A percentile compares a stretch with the other conserved stretches of the same genome.
Conservation (phyloP, 225 moss, liverwort and hornwort species). For the Anthoceros angustus region DNA sequence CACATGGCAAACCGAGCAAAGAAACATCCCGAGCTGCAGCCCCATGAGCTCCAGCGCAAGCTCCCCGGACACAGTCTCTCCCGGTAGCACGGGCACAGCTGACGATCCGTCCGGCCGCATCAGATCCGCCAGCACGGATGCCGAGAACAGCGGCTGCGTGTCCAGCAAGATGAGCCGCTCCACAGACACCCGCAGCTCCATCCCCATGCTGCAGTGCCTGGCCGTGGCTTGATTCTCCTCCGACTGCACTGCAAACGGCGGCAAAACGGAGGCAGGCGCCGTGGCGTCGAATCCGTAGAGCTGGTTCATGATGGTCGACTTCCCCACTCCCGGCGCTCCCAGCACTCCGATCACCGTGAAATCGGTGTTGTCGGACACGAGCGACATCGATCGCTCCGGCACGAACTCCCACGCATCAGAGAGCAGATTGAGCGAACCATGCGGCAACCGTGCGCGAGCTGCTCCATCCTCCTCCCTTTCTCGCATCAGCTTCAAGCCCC, state of each 20-base stretch:
- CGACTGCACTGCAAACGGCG: slow-evolving; percentile 61
- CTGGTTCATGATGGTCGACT: slow-evolving; percentile 88
- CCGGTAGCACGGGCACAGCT: slow-evolving; percentile 45
- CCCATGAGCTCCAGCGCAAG: slow-evolving; percentile 82
- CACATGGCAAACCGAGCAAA: slow-evolving; percentile 88
- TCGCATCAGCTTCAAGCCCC: slow-evolving; percentile 64
- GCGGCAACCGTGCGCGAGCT: slow-evolving; percentile 47
- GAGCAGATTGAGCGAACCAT: slow-evolving; percentile 66
- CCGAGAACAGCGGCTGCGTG: slow-evolving; percentile 88
- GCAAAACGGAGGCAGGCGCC: slow-evolving; percentile 54
- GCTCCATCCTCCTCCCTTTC: slow-evolving; percentile 75
- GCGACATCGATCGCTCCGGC: slow-evolving; percentile 68
- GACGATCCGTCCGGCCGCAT: slow-evolving; percentile 91
- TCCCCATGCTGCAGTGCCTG: slow-evolving; percentile 76
- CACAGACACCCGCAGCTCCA: slow-evolving; percentile 75
- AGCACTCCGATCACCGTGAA: slow-evolving; percentile 80
- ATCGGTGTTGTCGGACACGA: slow-evolving; percentile 90
- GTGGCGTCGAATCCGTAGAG: slow-evolving; percentile 66
- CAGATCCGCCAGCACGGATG: slow-evolving; percentile 68
- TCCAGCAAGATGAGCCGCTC: slow-evolving; percentile 87
- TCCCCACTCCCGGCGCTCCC: slow-evolving; percentile 77
- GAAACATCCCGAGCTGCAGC: slow-evolving; percentile 85
- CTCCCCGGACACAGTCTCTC: slow-evolving; percentile 72
- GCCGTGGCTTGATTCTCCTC: slow-evolving; percentile 72
- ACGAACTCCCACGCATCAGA: slow-evolving; percentile 70